Base-by-base conservation (phyloP, 139 green algal genomes). In the Chlorella sp. region DNA sequence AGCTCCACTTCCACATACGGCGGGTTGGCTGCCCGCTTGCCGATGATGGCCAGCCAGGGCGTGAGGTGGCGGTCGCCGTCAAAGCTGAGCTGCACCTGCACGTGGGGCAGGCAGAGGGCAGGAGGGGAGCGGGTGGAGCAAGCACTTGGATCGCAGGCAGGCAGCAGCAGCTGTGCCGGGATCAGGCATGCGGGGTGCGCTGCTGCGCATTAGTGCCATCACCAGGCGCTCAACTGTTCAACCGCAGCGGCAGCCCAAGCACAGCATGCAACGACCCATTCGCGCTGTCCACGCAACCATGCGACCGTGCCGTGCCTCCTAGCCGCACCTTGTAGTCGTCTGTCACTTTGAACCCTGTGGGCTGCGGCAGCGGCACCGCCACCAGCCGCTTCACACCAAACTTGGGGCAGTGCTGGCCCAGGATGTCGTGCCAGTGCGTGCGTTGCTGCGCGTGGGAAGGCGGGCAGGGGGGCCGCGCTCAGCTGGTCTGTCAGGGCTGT, bases 11-110 rank as follows among this genome's bases (percentile, higher is more conserved):
- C 68, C 41, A 96, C 64, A 48, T 92, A 80, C 2, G 94, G 93
- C 68, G 90, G 89, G 13, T 26, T 41, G 17, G 87, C 82, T 32
- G 91, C 92, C 5, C 72, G 76, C 38, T 87, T 86, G 34, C 92
- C 93, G 6, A 95, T 83, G 40, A 96, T 72, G 17, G 83, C 75
- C 36, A 96, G 51, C 94, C 94, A 96, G 2, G 90, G 89, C 14
- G 93, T 96, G 41, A 96, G n/a, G 40, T 94, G 43, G 24, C 87
- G 85, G 38, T 93, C 91, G 54, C 91, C 79, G 41, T 84, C 79
- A 51, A 84, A 84, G 64, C 64, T 76, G 20, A 89, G 81, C 77
- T 83, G 77, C 70, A 76, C 22, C 20, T n/a, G 51, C 51, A 54
- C 20, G 54, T 14, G 9, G 20, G 58, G 58, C 58, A 67, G 68